phyloP scores from a whole-genome alignment of 2,329 filamentous ascomycete genomes.

The Rhytidhysteron rufulum region DNA sequence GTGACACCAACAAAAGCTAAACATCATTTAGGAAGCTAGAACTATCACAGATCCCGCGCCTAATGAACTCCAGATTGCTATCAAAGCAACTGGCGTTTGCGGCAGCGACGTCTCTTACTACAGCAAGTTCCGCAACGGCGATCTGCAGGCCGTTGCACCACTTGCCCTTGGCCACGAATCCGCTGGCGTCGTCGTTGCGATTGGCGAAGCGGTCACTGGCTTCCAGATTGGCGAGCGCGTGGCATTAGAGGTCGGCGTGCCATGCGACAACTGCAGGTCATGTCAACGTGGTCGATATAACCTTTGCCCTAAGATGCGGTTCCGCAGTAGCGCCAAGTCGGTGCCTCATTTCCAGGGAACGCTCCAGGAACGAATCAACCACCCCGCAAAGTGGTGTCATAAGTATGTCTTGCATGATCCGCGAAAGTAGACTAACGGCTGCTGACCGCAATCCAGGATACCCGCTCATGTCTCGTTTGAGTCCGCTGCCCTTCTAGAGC shows the following conservation, averaged over 20 bases:
- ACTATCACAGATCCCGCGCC: constrained; percentile 51
- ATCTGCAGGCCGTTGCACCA: constrained; percentile 63
- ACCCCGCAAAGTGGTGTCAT: constrained; percentile 43
- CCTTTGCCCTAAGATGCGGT: constrained; percentile 40
- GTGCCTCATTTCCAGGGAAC: constrained; percentile 43
- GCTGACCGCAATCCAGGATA: constrained; percentile 31
- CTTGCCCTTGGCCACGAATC: constrained; percentile 53
- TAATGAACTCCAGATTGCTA: constrained; percentile 61
- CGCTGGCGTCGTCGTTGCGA: constrained; percentile 35
- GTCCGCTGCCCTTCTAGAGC: constrained; percentile 43
- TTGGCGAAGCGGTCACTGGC: constrained; percentile 34
- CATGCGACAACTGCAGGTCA: constrained; percentile 39
- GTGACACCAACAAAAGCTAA: constrained; percentile 22
- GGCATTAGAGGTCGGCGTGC: constrained; percentile 39
- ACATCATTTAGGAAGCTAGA: constrained; percentile 49
- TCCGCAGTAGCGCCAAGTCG: constrained; percentile 41
- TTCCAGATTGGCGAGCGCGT: constrained; percentile 39
- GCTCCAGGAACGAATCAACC: constrained; percentile 42
- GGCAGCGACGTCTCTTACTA: constrained; percentile 70
- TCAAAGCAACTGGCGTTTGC: constrained; percentile 65
- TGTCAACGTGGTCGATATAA: constrained; percentile 42
- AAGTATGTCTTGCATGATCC: constrained; percentile 37
- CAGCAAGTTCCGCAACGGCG: constrained; percentile 68
- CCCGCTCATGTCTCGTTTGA: constrained; percentile 38
- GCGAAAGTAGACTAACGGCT: constrained; percentile 18